phyloP scores from a whole-genome alignment of 345 rosid genomes.

The Triadica sebifera region DNA sequence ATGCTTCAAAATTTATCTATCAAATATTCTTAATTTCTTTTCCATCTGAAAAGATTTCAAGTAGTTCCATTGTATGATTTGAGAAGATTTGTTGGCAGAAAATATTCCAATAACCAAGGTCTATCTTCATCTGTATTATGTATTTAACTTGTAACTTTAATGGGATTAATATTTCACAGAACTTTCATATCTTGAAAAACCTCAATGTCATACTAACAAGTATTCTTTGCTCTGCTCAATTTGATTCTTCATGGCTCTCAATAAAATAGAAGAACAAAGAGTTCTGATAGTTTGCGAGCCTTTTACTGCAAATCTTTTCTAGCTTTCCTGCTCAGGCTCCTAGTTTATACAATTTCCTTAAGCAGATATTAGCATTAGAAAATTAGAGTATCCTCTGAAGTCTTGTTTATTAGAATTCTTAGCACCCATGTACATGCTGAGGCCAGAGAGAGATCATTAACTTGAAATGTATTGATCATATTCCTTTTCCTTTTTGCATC shows the following conservation, averaged over 20 bases:
- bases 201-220: not conserved
- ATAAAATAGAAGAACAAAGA: not conserved
- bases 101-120: not conserved
- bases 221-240: not conserved
- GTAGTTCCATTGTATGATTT: not conserved
- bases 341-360: not conserved
- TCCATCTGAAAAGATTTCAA: not conserved
- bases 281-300: not conserved
- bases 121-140: not conserved
- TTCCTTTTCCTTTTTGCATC: not conserved
- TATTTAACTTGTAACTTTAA: no score
- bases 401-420: not conserved
- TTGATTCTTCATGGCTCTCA: not conserved
- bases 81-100: not conserved
- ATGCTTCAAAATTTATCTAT: not conserved
- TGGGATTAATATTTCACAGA: not conserved
- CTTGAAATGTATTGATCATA: no score
- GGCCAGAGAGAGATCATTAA: not conserved
- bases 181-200: not conserved
- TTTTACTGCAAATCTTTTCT: not conserved
- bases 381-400: not conserved
- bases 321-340: not conserved
- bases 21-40: not conserved
- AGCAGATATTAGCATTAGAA: not conserved
- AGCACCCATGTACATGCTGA: not conserved